Evolutionary conservation across 805 yeast genomes (phyloP).

Genomic region (Candida taoyuanica): DNA sequence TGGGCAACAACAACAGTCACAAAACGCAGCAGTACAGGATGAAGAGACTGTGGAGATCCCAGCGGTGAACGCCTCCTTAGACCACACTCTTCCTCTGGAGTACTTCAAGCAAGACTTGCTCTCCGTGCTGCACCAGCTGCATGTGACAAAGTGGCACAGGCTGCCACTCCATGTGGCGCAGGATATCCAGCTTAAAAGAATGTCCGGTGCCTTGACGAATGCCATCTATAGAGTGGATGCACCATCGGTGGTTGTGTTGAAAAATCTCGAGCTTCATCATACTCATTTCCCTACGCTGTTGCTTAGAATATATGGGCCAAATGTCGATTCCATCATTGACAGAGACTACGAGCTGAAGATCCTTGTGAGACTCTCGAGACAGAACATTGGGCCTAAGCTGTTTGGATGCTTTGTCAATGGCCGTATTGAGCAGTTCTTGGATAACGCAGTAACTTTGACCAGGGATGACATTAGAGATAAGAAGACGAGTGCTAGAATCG

Average conservation of each 20-base stretch:
- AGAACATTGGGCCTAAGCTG: constrained; percentile 82
- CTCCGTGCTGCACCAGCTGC: constrained; percentile 54
- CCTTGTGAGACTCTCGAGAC: constrained; percentile 65
- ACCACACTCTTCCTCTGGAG: constrained; percentile 74
- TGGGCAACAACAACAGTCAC: neutral
- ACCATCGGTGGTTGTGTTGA: constrained; percentile 33
- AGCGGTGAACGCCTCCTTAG: constrained; percentile 55
- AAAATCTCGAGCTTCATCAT: constrained; percentile 31
- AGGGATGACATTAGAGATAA: constrained; percentile 71
- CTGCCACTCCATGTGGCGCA: constrained; percentile 33
- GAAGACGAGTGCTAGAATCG: constrained; percentile 75
- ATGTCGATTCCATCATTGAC: constrained; percentile 81
- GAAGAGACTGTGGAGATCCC: constrained; percentile 32
- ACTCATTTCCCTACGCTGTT: constrained; percentile 55
- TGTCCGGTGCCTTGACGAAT: constrained; percentile 92
- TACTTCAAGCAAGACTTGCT: constrained; percentile 81
- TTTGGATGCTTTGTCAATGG: constrained; percentile 91
- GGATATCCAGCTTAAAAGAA: constrained; percentile 53
- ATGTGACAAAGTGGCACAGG: constrained; percentile 75
- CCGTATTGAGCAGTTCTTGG: constrained; percentile 87
- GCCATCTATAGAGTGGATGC: constrained; percentile 76
- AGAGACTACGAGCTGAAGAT: constrained; percentile 73
- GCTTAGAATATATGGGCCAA: constrained; percentile 83
- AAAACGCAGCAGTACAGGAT: neutral
- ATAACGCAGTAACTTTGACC: constrained; percentile 73